Conservation (phyloP, 1,284 basidiomycete genomes). For the Grifola frondosa region DNA sequence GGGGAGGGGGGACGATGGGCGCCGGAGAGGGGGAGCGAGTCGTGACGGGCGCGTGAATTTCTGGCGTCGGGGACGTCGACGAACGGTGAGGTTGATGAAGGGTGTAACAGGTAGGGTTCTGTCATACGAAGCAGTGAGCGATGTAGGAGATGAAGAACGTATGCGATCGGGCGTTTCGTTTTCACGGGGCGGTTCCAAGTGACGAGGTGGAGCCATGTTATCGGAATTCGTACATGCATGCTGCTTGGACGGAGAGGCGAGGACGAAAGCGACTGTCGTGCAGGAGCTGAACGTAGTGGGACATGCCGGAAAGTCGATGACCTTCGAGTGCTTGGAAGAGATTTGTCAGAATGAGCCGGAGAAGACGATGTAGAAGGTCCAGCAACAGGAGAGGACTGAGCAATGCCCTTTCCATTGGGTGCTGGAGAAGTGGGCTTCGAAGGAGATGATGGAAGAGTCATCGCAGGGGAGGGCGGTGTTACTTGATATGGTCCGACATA, state of each 20-base stretch:
- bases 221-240: slow-evolving; percentile 26
- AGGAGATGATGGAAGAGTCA: slow-evolving; percentile 6
- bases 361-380: slow-evolving; percentile 22
- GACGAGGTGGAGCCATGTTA: slow-evolving; percentile 18
- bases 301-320: slow-evolving; percentile 62
- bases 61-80: not conserved
- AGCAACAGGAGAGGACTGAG: slow-evolving; percentile 18
- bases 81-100: slow-evolving; percentile 14
- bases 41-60: not conserved
- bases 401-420: slow-evolving; percentile 13
- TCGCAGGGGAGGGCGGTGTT: slow-evolving; percentile 10
- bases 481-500: not conserved
- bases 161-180: slow-evolving; percentile 20
- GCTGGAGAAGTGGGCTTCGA: slow-evolving; percentile 11
- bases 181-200: slow-evolving; percentile 17
- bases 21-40: not conserved
- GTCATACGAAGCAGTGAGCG: slow-evolving; percentile 19
- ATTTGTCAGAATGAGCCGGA: slow-evolving; percentile 16
- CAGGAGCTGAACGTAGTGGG: slow-evolving; percentile 40
- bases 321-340: slow-evolving; percentile 37
- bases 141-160: slow-evolving; percentile 22
- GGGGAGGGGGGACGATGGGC: slow-evolving; percentile 9
- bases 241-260: slow-evolving; percentile 42
- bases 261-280: slow-evolving; percentile 36
- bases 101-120: slow-evolving; percentile 26